These are phyloP conservation scores for Tetraselmis chui DNA, from an alignment of 139 green algal genomes.

Conservation along the genomic window DNA sequence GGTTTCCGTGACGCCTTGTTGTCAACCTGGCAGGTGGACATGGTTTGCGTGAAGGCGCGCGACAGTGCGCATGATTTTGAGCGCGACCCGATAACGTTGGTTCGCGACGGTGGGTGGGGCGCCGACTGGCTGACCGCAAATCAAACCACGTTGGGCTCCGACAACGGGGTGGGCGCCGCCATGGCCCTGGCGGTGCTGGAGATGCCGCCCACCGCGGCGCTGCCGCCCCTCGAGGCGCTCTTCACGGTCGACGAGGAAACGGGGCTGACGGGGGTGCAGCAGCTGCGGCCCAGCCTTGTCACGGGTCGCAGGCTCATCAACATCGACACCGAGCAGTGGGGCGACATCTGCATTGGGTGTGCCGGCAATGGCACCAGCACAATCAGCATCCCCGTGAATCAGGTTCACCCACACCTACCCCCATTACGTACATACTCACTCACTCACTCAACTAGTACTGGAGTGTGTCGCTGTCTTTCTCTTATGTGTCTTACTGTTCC, in stretches of 20 bases:
- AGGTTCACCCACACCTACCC: too few relatives aligned
- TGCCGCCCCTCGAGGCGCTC: conserved; percentile 68
- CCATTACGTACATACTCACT: too few relatives aligned
- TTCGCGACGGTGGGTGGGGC: conserved; percentile 52
- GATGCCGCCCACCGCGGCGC: conserved; percentile 22
- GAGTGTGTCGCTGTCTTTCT: too few relatives aligned
- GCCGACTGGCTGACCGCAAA: conserved; percentile 51
- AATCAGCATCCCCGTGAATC: conserved; percentile 31
- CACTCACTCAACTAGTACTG: too few relatives aligned
- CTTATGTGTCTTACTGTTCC: too few relatives aligned
- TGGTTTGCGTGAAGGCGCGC: conserved; percentile 55
- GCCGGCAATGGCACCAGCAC: conserved; percentile 55
- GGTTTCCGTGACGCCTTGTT: too few relatives aligned
- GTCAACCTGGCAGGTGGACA: too few relatives aligned
- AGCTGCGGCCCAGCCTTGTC: conserved; percentile 28
- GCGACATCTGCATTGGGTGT: conserved; percentile 68
- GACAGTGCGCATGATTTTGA: conserved; percentile 54
- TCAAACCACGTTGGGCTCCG: conserved; percentile 65
- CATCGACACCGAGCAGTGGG: conserved; percentile 70
- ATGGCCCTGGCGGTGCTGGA: conserved; percentile 60
- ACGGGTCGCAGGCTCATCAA: conserved; percentile 61
- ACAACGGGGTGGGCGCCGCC: conserved; percentile 67
- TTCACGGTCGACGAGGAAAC: conserved; percentile 75
- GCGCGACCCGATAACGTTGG: conserved; percentile 40
- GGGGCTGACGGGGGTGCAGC: conserved; percentile 34